Evolutionary conservation across 257 asterid genomes (phyloP), one percentile per base, ranked within the genome.

Genomic region (Solanum appendiculatum): DNA sequence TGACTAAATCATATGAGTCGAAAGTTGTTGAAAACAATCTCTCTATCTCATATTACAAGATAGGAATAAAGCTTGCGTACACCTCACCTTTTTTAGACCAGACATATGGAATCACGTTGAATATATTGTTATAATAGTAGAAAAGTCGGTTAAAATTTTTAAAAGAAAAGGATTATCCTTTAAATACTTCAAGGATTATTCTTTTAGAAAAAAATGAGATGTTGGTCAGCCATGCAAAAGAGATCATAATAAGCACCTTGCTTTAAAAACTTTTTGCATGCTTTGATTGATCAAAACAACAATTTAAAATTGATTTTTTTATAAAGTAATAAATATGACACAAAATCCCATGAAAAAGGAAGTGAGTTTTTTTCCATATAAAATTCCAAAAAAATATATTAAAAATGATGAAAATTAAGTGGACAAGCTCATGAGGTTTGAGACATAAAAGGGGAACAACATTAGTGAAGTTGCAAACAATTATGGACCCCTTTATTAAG

Each of bases 401-500:
- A 3, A 34, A 20, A 34, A 18, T 37, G 84, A 36, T 73, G 86
- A 29, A 44, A 63, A 34, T 77, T 14, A 80, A 89, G 40, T 73
- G 44, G 93, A 92, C 92, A 90, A 83, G 80, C 44, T 39, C 82
- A 89, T 36, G 89, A 90, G 69, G 37, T 88, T 89, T 44, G 73
- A 80, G 91, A 88, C 93, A 89, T 82, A 91, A 92, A 93, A 89
- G 93, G 44, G 86, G 29, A 93, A 92, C 93, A 93, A 21, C 87
- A 88, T 85, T 86, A 85, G 85, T 87, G 64, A 78, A 90, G 77
- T 48, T 40, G 44, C 86, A 86, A 88, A 86, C 90, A 56, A 85
- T 37, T 16, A 58, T 86, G 92, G 91, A 88, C 84, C 92, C 89
- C 83, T 72, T 72, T 72, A 72, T 72, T 20, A 34, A 34, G 80